These are phyloP conservation scores for Chlorella vulgaris DNA, from an alignment of 139 green algal genomes.

Conservation along the genomic window DNA sequence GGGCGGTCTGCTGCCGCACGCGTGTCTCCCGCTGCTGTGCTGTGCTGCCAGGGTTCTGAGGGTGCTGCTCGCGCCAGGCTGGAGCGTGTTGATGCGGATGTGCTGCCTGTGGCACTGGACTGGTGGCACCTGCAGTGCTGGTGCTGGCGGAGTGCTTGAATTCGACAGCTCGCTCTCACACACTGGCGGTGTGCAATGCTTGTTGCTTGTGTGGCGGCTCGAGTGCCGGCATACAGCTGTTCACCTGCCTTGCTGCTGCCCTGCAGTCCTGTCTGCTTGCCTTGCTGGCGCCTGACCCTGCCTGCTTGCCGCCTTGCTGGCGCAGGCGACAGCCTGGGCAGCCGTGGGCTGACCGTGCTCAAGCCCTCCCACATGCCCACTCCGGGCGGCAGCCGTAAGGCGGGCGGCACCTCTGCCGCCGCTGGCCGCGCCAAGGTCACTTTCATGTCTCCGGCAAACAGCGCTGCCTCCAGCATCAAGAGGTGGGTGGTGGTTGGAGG, in stretches of 20 bases:
- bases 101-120: too few relatives aligned
- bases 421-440: background rate
- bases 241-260: background rate
- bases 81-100: background rate
- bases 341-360: conserved; percentile 5
- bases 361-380: background rate
- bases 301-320: too few relatives aligned
- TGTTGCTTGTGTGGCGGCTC: too few relatives aligned
- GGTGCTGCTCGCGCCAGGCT: background rate
- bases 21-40: background rate
- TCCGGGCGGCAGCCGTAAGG: conserved; percentile 24
- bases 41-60: background rate
- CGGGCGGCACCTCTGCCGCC: background rate
- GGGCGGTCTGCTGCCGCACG: background rate
- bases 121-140: too few relatives aligned
- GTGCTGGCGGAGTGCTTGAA: too few relatives aligned
- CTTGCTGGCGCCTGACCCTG: background rate
- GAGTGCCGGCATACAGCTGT: too few relatives aligned
- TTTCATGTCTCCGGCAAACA: conserved; percentile 21
- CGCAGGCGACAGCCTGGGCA: conserved; percentile 6
- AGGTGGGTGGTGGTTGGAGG: background rate
- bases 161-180: too few relatives aligned
- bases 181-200: too few relatives aligned
- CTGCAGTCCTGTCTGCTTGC: background rate
- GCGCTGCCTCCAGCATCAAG: conserved; percentile 7